Evolutionary conservation across 163 green algal species (phyloP).

Genomic region (Trebouxiophyceae sp.): DNA sequence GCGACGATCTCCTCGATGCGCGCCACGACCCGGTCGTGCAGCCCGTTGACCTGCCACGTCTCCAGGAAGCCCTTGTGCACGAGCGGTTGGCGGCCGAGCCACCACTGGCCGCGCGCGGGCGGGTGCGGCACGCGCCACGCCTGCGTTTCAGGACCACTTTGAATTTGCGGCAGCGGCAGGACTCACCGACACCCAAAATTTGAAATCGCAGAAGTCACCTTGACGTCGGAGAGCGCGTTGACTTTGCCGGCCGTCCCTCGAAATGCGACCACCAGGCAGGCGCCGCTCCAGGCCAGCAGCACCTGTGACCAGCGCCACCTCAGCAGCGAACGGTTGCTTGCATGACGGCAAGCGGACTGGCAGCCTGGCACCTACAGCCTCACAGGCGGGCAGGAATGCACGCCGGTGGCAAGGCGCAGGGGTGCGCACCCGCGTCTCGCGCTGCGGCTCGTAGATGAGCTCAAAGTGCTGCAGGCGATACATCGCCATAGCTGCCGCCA

Average conservation of each 20-base stretch:
- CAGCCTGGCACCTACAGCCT: too few species aligned
- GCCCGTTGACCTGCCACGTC: slow-evolving; percentile 7
- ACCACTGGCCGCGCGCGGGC: slow-evolving; percentile 8
- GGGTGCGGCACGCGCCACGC: slow-evolving; percentile 17
- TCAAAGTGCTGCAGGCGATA: slow-evolving; percentile 1
- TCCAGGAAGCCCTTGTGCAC: slow-evolving; percentile 24
- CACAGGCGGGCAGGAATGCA: too few species aligned
- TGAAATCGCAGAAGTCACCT: too few species aligned
- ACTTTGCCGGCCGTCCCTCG: slow-evolving; percentile 1
- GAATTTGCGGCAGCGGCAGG: background rate
- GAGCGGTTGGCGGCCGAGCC: slow-evolving; percentile 13
- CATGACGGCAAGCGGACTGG: too few species aligned
- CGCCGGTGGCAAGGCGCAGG: too few species aligned
- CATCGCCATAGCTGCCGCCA: slow-evolving; percentile 1
- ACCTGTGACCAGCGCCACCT: too few species aligned
- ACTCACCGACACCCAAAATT: too few species aligned
- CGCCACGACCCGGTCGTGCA: slow-evolving; percentile 11
- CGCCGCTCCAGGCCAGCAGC: slow-evolving; percentile 6
- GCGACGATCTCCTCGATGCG: background rate
- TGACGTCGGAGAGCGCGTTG: slow-evolving; percentile 6
- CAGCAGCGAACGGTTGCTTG: too few species aligned
- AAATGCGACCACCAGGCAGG: slow-evolving; percentile 7
- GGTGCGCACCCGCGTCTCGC: background rate
- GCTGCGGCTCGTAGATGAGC: background rate
- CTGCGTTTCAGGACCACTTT: slow-evolving; percentile 5